phyloP scores from a whole-genome alignment of 495 filamentous ascomycete species.

The Talaromyces thailandensis region DNA sequence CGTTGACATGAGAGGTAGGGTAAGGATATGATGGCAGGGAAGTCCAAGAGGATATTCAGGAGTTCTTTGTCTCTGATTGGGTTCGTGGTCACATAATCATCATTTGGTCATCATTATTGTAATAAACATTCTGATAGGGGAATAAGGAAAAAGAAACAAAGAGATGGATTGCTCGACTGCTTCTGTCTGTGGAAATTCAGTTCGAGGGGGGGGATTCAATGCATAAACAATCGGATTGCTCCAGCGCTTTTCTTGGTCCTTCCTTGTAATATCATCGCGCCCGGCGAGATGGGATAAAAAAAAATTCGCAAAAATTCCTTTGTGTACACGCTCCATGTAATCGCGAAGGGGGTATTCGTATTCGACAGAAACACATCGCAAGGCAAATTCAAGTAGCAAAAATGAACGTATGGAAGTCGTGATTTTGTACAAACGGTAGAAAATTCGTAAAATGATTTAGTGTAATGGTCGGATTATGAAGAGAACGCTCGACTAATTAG shows the following conservation, averaged over 20 bases:
- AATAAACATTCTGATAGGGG: not conserved
- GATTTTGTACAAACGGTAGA: not conserved
- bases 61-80: not conserved
- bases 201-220: not conserved
- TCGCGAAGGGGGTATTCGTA: constrained; percentile 6
- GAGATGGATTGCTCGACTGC: not conserved
- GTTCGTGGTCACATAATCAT: constrained; percentile 2
- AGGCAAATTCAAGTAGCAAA: not conserved
- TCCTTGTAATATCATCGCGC: not conserved
- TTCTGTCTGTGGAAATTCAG: not conserved
- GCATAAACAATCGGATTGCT: not conserved
- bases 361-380: not conserved
- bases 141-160: not conserved
- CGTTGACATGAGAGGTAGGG: not conserved
- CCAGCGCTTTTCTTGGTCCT: not conserved
- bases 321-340: constrained; percentile 3
- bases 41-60: not conserved
- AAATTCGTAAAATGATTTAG: not conserved
- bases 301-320: not conserved
- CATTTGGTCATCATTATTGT: not conserved
- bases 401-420: not conserved
- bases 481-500: not conserved
- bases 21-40: not conserved
- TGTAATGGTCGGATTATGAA: not conserved
- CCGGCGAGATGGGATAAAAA: not conserved